Evolutionary conservation across 2,329 filamentous ascomycete species (phyloP), one percentile per base, ranked within the genome.

Genomic region (Graphilbum sp.): DNA sequence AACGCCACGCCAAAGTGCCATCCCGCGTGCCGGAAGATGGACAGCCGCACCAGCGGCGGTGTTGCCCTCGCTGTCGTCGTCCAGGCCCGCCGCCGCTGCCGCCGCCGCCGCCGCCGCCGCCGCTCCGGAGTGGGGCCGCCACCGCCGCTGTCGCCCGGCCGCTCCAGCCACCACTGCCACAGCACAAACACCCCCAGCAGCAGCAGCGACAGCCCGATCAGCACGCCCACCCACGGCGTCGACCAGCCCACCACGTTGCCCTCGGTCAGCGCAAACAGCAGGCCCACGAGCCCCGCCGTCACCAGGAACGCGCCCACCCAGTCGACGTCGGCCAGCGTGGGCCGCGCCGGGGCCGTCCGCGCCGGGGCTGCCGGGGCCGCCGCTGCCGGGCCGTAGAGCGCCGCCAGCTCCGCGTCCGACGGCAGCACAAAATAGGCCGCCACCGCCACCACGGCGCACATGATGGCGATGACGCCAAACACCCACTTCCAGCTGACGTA

Each of bases 171-270:
- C 34, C 63, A 58, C 50, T 81, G 75, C 74, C 75, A 80, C 34
- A 63, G 54, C 21, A 68, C 63, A 46, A 81, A 79, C 2, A 60
- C 53, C 4, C 54, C 58, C 4, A 81, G 56, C 13, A 79, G 56
- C 5, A 75, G 43, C 10, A 78, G 15, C 0, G 75, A 67, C 4
- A 75, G 54, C 3, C 72, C 68, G 27, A 80, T 69, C 15, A 79
- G 54, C 2, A 62, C 59, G 1, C 70, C 64, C 5, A 81, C 63
- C 67, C 73, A 81, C 0, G 75, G 64, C 0, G 67, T 71, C 8
- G 55, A 52, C 78, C 78, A 84, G 5, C 78, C 77, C 2, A 75
- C 69, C 0, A 78, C 70, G 45, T 79, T 80, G 17, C 77, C 78
- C 49, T 82, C 69, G 0, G 77, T 79, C 21, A 83, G 58, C 1